Evolutionary conservation across 352 stramenopile species (phyloP).

Genomic region (Plasmopara viticola): DNA sequence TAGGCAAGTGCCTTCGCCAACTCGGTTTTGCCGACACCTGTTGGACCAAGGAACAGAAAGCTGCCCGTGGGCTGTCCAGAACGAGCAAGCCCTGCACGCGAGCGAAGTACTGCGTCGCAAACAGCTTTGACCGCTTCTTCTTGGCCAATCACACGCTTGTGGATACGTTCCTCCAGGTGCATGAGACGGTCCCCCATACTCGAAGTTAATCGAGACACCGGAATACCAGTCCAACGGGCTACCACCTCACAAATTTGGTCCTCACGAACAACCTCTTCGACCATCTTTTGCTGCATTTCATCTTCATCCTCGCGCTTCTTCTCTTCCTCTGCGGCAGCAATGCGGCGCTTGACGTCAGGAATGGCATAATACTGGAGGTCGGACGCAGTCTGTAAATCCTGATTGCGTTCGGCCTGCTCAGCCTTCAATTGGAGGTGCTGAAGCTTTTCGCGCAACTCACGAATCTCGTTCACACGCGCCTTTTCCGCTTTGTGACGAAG

Average conservation of each 20-base stretch:
- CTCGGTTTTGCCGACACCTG: conserved; percentile 94
- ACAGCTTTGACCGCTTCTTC: conserved; percentile 90
- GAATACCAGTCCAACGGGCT: conserved; percentile 87
- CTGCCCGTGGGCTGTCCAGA: conserved; percentile 87
- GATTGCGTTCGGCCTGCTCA: conserved; percentile 89
- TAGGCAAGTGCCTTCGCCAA: conserved; percentile 92
- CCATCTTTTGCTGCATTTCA: conserved; percentile 52
- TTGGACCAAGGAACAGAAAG: conserved; percentile 96
- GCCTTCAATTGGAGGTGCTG: conserved; percentile 90
- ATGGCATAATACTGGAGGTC: conserved; percentile 96
- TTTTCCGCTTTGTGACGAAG: conserved; percentile 91
- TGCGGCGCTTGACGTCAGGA: conserved; percentile 87
- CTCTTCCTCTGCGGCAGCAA: conserved; percentile 68
- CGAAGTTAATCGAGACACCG: conserved; percentile 74
- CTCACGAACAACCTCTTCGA: conserved; percentile 81
- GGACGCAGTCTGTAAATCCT: conserved; percentile 92
- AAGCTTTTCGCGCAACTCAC: conserved; percentile 91
- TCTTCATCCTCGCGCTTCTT: conserved; percentile 64
- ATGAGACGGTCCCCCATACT: conserved; percentile 78
- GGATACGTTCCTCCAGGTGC: conserved; percentile 76
- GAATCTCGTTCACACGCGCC: conserved; percentile 89
- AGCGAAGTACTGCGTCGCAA: conserved; percentile 87
- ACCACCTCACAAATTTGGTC: conserved; percentile 90
- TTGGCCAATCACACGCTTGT: conserved; percentile 92
- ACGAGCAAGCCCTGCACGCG: conserved; percentile 86